These are phyloP conservation scores for Cyberlindnera lachancei DNA, from an alignment of 805 yeast species.

Conservation along the genomic window DNA sequence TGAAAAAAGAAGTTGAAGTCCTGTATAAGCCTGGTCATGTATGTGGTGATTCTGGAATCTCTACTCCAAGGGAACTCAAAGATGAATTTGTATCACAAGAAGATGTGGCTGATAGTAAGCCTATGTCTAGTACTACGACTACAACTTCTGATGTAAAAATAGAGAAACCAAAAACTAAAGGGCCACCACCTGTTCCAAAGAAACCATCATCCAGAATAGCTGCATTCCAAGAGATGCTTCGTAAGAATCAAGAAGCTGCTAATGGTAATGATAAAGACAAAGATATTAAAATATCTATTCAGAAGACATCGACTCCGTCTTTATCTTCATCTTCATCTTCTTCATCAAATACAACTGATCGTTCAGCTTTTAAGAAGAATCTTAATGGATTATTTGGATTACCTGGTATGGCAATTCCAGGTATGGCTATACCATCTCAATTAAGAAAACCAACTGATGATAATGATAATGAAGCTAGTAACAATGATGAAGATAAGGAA, in stretches of 20 bases:
- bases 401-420: conserved; percentile 40
- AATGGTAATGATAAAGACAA: too few relatives aligned
- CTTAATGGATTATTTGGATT: conserved; percentile 54
- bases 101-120: too few relatives aligned
- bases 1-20: background rate
- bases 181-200: conserved; percentile 67
- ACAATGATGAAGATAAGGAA: conserved; percentile 4
- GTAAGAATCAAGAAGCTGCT: conserved; percentile 45
- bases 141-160: too few relatives aligned
- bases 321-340: conserved; percentile 12
- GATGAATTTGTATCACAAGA: too few relatives aligned
- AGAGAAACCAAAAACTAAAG: conserved; percentile 17
- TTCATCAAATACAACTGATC: conserved; percentile 8
- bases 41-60: background rate
- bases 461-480: conserved; percentile 1
- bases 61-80: background rate
- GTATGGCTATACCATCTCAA: conserved; percentile 20
- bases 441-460: conserved; percentile 5
- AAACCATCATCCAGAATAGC: conserved; percentile 75
- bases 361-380: conserved; percentile 41
- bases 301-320: conserved; percentile 45
- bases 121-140: too few relatives aligned
- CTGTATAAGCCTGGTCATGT: background rate
- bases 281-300: conserved; percentile 39
- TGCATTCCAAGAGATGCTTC: conserved; percentile 72